A percentile compares a stretch with the other conserved stretches of the same genome.
Conservation (phyloP, 2,329 filamentous ascomycete genomes). For the Aspergillus uvarum region DNA sequence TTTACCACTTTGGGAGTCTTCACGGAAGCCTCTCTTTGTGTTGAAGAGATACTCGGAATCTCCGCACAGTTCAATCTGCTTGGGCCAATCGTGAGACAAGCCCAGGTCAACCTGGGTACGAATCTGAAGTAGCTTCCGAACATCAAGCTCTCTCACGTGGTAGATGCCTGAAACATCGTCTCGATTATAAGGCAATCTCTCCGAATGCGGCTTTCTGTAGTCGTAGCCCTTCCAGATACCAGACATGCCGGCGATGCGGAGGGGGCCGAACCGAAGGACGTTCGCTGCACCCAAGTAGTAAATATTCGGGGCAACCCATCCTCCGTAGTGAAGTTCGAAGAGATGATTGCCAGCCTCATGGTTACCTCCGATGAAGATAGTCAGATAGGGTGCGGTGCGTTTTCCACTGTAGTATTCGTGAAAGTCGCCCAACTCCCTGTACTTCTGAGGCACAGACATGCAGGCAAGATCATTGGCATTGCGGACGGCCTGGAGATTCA, state of each 20-base stretch:
- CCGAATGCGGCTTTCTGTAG: conserved; percentile 78
- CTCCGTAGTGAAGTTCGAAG: conserved; percentile 91
- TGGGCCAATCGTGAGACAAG: conserved; percentile 94
- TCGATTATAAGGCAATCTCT: conserved; percentile 78
- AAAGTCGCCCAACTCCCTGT: conserved; percentile 85
- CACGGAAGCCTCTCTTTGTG: conserved; percentile 71
- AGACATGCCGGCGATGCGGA: conserved; percentile 85
- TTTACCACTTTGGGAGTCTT: conserved; percentile 71
- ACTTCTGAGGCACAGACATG: conserved; percentile 88
- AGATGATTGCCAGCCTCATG: conserved; percentile 91
- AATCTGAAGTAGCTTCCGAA: conserved; percentile 82
- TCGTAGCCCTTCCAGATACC: conserved; percentile 94
- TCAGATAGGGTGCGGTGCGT: conserved; percentile 78
- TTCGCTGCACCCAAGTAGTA: conserved; percentile 96
- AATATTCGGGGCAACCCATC: conserved; percentile 95
- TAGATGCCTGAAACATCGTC: conserved; percentile 81
- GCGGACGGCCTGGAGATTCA: conserved; percentile 65
- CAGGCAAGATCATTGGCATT: conserved; percentile 84
- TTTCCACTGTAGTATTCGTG: conserved; percentile 87
- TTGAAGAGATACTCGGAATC: conserved; percentile 67
- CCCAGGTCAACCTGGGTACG: conserved; percentile 88
- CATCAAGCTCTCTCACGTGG: conserved; percentile 84
- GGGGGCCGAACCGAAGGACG: conserved; percentile 75
- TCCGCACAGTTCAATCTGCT: conserved; percentile 75
- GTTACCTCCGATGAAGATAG: conserved; percentile 90